Evolutionary conservation across 768 basidiomycete species (phyloP), one percentile per base, ranked within the genome.

Genomic region (Psilocybe sp.): DNA sequence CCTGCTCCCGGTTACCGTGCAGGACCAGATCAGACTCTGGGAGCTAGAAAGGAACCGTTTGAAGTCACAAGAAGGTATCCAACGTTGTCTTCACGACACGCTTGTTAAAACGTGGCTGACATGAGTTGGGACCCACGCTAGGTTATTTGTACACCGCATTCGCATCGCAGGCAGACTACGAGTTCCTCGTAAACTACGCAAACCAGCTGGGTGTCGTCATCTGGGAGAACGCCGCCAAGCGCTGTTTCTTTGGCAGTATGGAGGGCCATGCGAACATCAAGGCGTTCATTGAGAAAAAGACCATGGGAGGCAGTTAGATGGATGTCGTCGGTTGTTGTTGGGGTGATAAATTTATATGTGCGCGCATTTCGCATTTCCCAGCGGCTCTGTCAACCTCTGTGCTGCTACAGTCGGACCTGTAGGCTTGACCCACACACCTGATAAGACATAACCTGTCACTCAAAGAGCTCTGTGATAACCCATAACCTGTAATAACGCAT

Each of bases 21-120:
- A 97, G 63, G 96, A 99, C 70, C 96, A 98, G 69, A 90, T 99
- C 53, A 85, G 96, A 50, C 76, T 98, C 14, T 99, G 97, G 94
- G 95, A 99, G 68, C 76, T 95, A 39, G 97, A 98, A 72, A 82
- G 88, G 68, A 94, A 97, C 65, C 82, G 97, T 46, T 74, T 98
- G 9, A 87, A 89, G 60, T 86, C 89, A 37, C 77, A 85, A 65
- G 90, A 96, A 79, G 92, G 95, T 92, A 63, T 50, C 71, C 64
- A 40, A 39, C 46, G 47, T 47, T 38, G 44, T 8, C 35, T 40
- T 57, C 51, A 44, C 48, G 46, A 50, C 49, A 54, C 45, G 46
- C 54, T 58, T 53, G 56, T 49, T 60, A 55, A 57, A 56, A 52
- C 47, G 60, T 61, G 53, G 57, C 60, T 57, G 55, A 62, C 53